phyloP scores from a whole-genome alignment of 768 basidiomycete species.

The Boletus huronensis region DNA sequence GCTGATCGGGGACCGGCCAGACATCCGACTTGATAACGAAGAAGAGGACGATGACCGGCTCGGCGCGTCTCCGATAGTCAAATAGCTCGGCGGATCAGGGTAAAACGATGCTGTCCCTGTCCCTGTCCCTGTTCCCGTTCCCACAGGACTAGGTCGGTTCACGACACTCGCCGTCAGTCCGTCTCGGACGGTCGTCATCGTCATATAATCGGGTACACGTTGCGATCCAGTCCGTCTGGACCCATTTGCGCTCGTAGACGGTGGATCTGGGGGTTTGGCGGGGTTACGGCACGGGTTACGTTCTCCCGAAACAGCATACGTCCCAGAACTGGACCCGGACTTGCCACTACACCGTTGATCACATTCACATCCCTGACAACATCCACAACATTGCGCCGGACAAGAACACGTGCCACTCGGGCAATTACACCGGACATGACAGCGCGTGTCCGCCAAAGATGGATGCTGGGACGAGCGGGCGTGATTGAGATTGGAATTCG shows the following conservation, averaged over 20 bases:
- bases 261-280: constrained; percentile 10
- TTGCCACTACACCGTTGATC: constrained; percentile 21
- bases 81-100: constrained; percentile 21
- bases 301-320: constrained; percentile 36
- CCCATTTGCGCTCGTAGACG: constrained; percentile 2
- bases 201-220: constrained; percentile 33
- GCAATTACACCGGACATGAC: constrained; percentile 35
- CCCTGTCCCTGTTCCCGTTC: constrained; percentile 4
- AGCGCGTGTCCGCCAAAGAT: constrained; percentile 25
- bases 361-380: constrained; percentile 31
- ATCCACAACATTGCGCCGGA: constrained; percentile 30
- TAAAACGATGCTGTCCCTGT: constrained; percentile 15
- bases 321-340: constrained; percentile 5
- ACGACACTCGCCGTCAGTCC: constrained; percentile 24
- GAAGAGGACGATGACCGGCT: constrained; percentile 34
- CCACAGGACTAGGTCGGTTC: constrained; percentile 17
- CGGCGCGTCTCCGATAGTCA: constrained; percentile 23
- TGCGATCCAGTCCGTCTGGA: constrained; percentile 17
- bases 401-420: constrained; percentile 32
- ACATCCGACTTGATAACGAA: constrained; percentile 32
- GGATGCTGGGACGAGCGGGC: constrained; percentile 16
- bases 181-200: constrained; percentile 31
- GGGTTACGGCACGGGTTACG: constrained; percentile 19
- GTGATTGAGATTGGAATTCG: constrained; percentile 3
- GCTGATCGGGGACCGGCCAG: constrained; percentile 30